Conservation (phyloP, 805 yeast species). For the Yarrowia keelungensis region DNA sequence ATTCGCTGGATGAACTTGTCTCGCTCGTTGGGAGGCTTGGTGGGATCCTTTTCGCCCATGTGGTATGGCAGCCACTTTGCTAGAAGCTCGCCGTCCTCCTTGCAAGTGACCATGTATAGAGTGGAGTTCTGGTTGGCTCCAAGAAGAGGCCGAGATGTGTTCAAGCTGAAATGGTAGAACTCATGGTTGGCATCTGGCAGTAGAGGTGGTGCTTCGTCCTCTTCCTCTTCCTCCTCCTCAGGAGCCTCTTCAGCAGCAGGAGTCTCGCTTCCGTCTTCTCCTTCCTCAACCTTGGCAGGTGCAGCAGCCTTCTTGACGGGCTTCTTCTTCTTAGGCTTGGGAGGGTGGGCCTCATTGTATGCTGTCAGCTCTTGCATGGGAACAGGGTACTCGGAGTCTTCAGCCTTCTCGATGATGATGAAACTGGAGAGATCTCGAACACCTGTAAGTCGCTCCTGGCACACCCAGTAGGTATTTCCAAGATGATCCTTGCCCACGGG, state of each 20-base stretch:
- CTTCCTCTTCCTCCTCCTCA: background rate
- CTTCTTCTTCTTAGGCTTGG: slow-evolving; percentile 24
- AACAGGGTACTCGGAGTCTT: slow-evolving; percentile 15
- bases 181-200: slow-evolving; percentile 19
- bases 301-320: slow-evolving; percentile 10
- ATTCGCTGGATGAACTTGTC: slow-evolving; percentile 38
- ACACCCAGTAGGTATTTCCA: slow-evolving; percentile 37
- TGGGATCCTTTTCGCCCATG: slow-evolving; percentile 37
- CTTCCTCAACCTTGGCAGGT: slow-evolving; percentile 3
- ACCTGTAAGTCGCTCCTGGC: slow-evolving; percentile 29
- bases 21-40: slow-evolving; percentile 38
- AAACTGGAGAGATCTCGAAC: slow-evolving; percentile 29
- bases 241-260: slow-evolving; percentile 5
- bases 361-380: slow-evolving; percentile 23
- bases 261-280: background rate
- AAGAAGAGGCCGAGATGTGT: slow-evolving; percentile 28
- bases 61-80: slow-evolving; percentile 36
- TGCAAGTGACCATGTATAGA: slow-evolving; percentile 18
- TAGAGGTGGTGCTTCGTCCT: slow-evolving; percentile 8
- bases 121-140: slow-evolving; percentile 25
- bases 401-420: slow-evolving; percentile 28
- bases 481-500: slow-evolving; percentile 35
- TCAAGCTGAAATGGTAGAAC: slow-evolving; percentile 29
- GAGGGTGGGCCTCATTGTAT: slow-evolving; percentile 29
- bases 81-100: slow-evolving; percentile 37